Conservation (phyloP, 164 flowering plant genomes). For the Chloranthus sessilifolius region DNA sequence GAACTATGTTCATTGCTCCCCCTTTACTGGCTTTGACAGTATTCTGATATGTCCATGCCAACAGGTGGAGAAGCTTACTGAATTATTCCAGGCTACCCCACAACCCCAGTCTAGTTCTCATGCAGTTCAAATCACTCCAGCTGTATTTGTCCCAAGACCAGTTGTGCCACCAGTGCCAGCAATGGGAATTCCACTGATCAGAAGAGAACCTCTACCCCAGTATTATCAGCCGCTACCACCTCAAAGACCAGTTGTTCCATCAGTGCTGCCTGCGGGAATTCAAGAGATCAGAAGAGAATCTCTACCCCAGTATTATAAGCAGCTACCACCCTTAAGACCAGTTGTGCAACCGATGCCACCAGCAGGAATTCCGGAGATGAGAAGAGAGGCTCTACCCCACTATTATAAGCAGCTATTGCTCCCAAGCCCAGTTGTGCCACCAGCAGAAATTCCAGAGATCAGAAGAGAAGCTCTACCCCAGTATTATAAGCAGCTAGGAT, state of each 20-base stretch:
- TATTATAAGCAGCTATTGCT: no score
- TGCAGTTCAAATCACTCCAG: no score
- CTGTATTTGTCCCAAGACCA: no score
- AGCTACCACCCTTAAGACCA: no score
- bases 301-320: no score
- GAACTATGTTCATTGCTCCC: background rate
- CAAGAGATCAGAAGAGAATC: no score
- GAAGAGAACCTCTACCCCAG: no score
- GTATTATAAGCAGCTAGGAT: conserved; percentile 16
- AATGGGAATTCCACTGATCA: no score
- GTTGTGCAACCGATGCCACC: conserved; percentile 6
- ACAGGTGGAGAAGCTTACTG: conserved; percentile 52
- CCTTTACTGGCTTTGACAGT: conserved; percentile 7
- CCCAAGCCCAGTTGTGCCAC: conserved; percentile 10
- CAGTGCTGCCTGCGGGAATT: no score
- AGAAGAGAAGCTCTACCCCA: conserved; percentile 21
- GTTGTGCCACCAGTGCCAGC: conserved; percentile 6
- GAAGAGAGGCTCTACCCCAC: no score
- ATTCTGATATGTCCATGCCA: conserved; percentile 1
- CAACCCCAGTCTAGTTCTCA: conserved; percentile 23
- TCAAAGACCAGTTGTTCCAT: conserved; percentile 9
- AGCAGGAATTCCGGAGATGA: no score
- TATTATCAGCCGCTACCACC: no score
- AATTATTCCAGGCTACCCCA: conserved; percentile 45
- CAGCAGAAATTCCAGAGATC: conserved; percentile 12